Conservation (phyloP, 768 basidiomycete species). For the Xerocomus brunneocitrinus region DNA sequence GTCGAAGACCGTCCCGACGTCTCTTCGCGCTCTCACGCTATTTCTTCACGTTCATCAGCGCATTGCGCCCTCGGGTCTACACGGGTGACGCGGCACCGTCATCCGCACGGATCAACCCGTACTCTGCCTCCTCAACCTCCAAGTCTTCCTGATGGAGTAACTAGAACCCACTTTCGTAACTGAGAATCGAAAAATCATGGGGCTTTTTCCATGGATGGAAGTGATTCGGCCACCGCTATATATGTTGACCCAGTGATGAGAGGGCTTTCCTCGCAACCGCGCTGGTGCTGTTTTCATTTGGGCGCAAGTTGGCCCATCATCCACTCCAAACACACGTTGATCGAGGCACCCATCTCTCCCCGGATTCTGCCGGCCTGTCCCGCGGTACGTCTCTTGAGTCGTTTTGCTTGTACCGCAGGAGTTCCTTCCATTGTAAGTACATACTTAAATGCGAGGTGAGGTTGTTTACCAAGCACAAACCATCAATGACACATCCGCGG, state of each 20-base stretch:
- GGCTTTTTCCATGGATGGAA: not conserved
- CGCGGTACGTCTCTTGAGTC: not conserved
- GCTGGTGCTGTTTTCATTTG: not conserved
- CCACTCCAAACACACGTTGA: not conserved
- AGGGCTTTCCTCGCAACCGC: not conserved
- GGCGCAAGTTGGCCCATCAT: not conserved
- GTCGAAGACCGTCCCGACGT: not conserved
- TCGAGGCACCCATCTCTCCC: not conserved
- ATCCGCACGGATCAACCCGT: not conserved
- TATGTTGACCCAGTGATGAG: not conserved
- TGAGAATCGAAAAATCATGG: not conserved
- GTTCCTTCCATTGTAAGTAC: not conserved
- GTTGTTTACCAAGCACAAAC: not conserved
- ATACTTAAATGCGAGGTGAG: not conserved
- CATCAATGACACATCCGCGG: not conserved
- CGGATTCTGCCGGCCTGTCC: not conserved
- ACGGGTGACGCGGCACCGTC: not conserved
- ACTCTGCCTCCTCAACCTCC: not conserved
- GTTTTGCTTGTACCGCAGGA: not conserved
- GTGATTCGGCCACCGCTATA: not conserved
- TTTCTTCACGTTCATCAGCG: not conserved
- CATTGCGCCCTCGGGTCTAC: not conserved
- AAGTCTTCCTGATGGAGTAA: not conserved
- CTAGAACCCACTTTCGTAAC: not conserved
- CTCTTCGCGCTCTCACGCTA: too few relatives aligned